phyloP scores from a whole-genome alignment of 345 rosid species.

The Pelargonium nanum region DNA sequence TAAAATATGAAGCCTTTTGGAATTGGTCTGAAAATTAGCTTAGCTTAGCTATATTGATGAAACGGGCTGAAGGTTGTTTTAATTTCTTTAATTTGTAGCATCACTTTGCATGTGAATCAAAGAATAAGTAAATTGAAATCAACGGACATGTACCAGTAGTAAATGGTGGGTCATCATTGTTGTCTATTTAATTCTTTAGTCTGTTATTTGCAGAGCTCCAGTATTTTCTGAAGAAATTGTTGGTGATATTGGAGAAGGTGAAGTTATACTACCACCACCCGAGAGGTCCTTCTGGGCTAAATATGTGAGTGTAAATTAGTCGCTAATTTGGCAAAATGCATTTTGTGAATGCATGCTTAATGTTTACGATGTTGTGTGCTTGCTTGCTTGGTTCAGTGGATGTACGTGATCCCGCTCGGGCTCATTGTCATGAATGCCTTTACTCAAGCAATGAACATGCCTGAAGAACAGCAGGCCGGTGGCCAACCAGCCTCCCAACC shows the following conservation, averaged over 20 bases:
- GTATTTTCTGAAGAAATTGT: conserved; percentile 56
- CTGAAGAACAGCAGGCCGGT: conserved; percentile 70
- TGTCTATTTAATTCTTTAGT: neutral
- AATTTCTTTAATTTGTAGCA: too few relatives aligned
- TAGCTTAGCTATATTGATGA: too few relatives aligned
- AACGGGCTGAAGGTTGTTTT: too few relatives aligned
- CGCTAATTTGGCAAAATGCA: neutral
- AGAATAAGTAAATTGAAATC: neutral
- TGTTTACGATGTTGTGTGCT: neutral
- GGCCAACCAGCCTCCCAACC: conserved; percentile 30
- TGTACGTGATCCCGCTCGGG: conserved; percentile 87
- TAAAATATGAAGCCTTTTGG: neutral
- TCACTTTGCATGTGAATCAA: neutral
- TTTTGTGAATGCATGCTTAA: neutral
- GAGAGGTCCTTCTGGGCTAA: conserved; percentile 93
- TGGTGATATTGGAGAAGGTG: conserved; percentile 60
- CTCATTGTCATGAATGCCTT: conserved; percentile 80
- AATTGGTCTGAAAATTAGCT: neutral
- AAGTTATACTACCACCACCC: conserved; percentile 44
- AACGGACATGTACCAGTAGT: neutral
- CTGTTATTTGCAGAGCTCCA: conserved; percentile 44
- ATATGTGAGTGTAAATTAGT: conserved; percentile 50
- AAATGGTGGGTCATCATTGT: neutral
- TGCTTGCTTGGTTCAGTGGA: conserved; percentile 50
- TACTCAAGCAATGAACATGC: conserved; percentile 88